These are phyloP conservation scores for Leccinum fallax DNA, from an alignment of 1,284 basidiomycete species.

Conservation along the genomic window DNA sequence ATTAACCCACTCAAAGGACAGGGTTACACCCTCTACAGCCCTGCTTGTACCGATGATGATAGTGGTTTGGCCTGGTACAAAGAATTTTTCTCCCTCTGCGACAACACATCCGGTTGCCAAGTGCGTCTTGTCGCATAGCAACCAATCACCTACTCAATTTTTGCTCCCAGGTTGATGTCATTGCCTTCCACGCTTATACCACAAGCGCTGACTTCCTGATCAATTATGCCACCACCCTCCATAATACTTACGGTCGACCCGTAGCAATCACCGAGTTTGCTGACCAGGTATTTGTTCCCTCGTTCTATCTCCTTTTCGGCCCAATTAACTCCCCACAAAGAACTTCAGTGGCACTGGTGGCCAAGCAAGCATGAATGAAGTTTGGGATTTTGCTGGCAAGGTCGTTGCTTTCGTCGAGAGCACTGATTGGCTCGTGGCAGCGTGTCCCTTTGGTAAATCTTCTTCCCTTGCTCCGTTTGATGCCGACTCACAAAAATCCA, in stretches of 20 bases:
- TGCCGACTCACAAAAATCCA: constrained; percentile 27
- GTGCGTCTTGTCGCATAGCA: constrained; percentile 42
- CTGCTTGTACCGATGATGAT: constrained; percentile 67
- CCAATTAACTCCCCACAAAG: constrained; percentile 37
- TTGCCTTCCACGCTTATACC: constrained; percentile 68
- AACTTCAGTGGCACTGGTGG: constrained; percentile 58
- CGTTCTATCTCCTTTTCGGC: neutral
- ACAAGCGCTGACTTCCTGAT: constrained; percentile 50
- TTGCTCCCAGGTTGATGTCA: constrained; percentile 48
- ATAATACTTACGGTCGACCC: constrained; percentile 47
- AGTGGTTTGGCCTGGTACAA: constrained; percentile 60
- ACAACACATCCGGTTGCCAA: constrained; percentile 39
- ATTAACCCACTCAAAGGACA: constrained; percentile 56
- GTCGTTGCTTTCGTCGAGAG: constrained; percentile 58
- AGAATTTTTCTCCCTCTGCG: constrained; percentile 55
- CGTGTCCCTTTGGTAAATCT: constrained; percentile 65
- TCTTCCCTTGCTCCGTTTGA: neutral
- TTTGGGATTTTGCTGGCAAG: constrained; percentile 56
- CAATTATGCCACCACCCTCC: constrained; percentile 50
- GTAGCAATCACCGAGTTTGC: constrained; percentile 75
- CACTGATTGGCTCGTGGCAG: constrained; percentile 53
- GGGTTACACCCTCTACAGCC: constrained; percentile 64
- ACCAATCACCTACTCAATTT: constrained; percentile 1
- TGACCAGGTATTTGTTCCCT: constrained; percentile 48
- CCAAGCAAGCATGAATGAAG: constrained; percentile 50